Base-by-base conservation (phyloP, 2,329 filamentous ascomycete genomes). In the Ilyonectria robusta region DNA sequence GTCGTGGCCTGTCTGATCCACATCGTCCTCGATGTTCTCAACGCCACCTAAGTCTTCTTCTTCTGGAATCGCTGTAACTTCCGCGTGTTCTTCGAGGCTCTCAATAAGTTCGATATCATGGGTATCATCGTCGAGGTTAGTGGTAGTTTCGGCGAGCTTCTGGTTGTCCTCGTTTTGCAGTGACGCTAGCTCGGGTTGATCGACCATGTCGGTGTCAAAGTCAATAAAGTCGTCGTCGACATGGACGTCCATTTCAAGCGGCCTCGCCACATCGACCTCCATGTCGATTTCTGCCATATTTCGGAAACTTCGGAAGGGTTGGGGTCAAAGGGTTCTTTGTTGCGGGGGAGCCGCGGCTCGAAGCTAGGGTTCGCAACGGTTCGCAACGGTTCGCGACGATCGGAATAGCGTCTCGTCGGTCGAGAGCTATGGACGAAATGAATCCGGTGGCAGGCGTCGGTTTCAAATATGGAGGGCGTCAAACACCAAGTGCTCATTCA, bases 211-310 rank as follows among this genome's bases (percentile, higher is more conserved):
- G 58, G 77, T 80, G 33, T 82, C 81, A 46, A 81, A 83, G 62
- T 81, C 77, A 56, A 82, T 80, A 26, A 81, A 68, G 62, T 83
- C 81, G 15, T 81, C 77, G 44, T 81, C 78, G 8, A 69, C 64
- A 26, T 70, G 72, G 6, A 56, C 61, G 23, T 75, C 75, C 8
- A 75, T 55, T 42, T 65, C 68, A 35, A 71, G 66, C 35, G 77
- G 76, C 40, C 72, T 73, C 35, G 65, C 64, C 63, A 75, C 61
- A 48, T 80, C 77, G 44, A 79, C 67, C 44, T 80, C 79, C 73
- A 80, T 79, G 26, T 79, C 77, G 19, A 77, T 69, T 19, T 77
- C 77, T 6, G 76, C 66, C 77, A 79, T 78, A 47, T 63, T 60
- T 42, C 37, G 23, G 10, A 9, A 26, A 57, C 19, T 15, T 21